Evolutionary conservation across 2,329 filamentous ascomycete species (phyloP), one percentile per base, ranked within the genome.

Genomic region (Pyrenophora teres): DNA sequence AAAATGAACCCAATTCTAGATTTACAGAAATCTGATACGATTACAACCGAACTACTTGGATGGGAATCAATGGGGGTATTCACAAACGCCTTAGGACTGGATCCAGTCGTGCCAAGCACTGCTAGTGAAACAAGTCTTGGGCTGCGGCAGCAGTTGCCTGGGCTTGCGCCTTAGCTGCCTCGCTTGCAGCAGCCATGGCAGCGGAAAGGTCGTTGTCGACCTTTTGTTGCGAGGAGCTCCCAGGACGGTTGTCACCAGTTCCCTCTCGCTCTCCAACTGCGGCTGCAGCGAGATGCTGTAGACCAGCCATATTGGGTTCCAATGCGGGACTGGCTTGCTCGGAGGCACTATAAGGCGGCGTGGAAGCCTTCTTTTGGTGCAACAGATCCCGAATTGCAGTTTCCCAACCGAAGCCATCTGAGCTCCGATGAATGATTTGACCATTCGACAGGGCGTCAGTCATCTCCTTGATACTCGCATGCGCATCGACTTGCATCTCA

Each of bases 271-370:
- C 71, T 13, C 70, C 70, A 0, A 74, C 72, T 4, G 72, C 72
- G 8, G 72, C 71, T 3, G 70, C 72, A 16, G 72, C 71, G 3
- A 74, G 69, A 45, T 74, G 71, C 42, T 74, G 70, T 0, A 74
- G 63, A 12, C 71, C 70, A 15, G 65, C 70, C 68, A 74, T 72
- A 46, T 74, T 73, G 9, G 69, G 70, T 45, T 72, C 64, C 2
- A 57, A n/a, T 6, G 56, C 57, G 7, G 68, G 52, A 41, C 53
- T 64, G 6, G 60, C 60, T 36, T 65, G 69, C 19, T 72, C 70
- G 2, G 56, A 30, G 5, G 50, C 44, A 7, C 62, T 64, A 16
- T 41, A 46, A 4, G 61, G 50, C 0, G 68, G 62, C 3, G 61
- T 60, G 10, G 60, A 57, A 6, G 57, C 47, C 40, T 64, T 67